These are phyloP conservation scores for Brassica cretica DNA, from an alignment of 345 rosid genomes.

Conservation along the genomic window DNA sequence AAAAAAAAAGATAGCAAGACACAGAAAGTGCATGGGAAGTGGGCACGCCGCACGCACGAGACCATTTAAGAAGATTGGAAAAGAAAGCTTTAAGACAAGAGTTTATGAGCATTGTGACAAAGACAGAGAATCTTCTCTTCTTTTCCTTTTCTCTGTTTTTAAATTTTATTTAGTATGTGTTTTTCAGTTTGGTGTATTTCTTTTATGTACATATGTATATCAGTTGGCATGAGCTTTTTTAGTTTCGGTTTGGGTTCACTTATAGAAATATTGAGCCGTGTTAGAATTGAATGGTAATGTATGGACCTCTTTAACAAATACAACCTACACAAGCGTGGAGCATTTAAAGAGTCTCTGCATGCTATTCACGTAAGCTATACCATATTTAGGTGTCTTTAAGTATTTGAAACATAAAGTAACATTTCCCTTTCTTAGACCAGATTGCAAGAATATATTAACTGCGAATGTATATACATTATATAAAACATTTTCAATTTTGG, in stretches of 20 bases:
- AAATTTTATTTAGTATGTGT: slow-evolving; percentile 1
- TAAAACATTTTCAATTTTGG: slow-evolving; percentile 11
- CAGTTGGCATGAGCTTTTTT: slow-evolving; percentile 18
- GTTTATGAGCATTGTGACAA: slow-evolving; percentile 45
- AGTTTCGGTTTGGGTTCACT: slow-evolving; percentile 26
- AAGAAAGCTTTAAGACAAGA: slow-evolving; percentile 36
- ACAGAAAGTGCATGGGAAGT: slow-evolving; percentile 25
- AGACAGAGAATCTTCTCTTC: slow-evolving; percentile 50
- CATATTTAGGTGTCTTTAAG: slow-evolving; percentile 26
- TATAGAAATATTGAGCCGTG: slow-evolving; percentile 7
- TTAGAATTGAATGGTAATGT: slow-evolving; percentile 5
- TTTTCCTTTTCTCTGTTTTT: slow-evolving; percentile 11
- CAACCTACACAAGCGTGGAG: slow-evolving; percentile 37
- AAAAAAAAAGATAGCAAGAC: slow-evolving; percentile 18
- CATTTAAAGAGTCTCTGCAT: slow-evolving; percentile 28
- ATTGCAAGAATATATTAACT: slow-evolving; percentile 9
- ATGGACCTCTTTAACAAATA: slow-evolving; percentile 32
- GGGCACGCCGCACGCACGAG: slow-evolving; percentile 30
- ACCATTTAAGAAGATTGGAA: slow-evolving; percentile 39
- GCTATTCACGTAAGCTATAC: slow-evolving; percentile 41
- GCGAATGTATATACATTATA: background rate
- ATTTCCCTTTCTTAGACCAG: slow-evolving; percentile 21
- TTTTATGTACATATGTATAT: background rate
- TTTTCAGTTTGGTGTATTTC: slow-evolving; percentile 8
- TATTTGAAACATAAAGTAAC: slow-evolving; percentile 24